Base-by-base conservation (phyloP, 2,329 filamentous ascomycete genomes). In the Cucurbitaria berberidis region DNA sequence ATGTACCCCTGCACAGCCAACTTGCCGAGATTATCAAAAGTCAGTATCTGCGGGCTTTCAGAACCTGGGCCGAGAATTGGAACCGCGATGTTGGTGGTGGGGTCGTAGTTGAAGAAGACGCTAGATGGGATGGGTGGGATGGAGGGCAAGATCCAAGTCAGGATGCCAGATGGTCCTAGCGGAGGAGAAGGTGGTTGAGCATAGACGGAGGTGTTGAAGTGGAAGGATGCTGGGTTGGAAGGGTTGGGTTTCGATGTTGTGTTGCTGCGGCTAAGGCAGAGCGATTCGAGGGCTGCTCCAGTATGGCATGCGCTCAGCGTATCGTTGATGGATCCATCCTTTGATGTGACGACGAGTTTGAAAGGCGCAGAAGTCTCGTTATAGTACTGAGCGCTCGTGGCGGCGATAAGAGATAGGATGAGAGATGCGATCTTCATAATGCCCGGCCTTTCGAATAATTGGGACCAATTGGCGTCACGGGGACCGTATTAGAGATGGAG, bases 241-340 rank as follows among this genome's bases (percentile, higher is more conserved):
- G 57, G 53, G 21, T 53, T 45, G 8, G 64, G 62, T 15, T 63
- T 66, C 10, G 63, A 67, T 1, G 52, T 49, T 1, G 60, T 55
- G 43, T 44, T 50, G 29, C 38, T 63, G 53, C 42, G 60, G 53
- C 63, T 62, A 16, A 78, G 55, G 56, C 80, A 81, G 48, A 81
- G 75, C 10, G 69, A 74, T 61, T 81, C 79, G 47, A 81, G 79
- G 4, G 74, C 80, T 18, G 80, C 80, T 26, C 80, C 80, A 53
- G 75, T 72, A 62, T 81, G 80, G 66, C 80, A 82, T 49, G 80
- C 64, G 5, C 61, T 63, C 15, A 82, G 73, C 6, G 70, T 67
- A 48, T 75, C 75, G 43, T 81, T 73, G 47, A 76, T 57, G 1
- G 71, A 69, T 5, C 62, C 55, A 51, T 80, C 76, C 1, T 64